These are phyloP conservation scores for Prunus padus DNA, from an alignment of 306 rosid genomes.

Conservation along the genomic window DNA sequence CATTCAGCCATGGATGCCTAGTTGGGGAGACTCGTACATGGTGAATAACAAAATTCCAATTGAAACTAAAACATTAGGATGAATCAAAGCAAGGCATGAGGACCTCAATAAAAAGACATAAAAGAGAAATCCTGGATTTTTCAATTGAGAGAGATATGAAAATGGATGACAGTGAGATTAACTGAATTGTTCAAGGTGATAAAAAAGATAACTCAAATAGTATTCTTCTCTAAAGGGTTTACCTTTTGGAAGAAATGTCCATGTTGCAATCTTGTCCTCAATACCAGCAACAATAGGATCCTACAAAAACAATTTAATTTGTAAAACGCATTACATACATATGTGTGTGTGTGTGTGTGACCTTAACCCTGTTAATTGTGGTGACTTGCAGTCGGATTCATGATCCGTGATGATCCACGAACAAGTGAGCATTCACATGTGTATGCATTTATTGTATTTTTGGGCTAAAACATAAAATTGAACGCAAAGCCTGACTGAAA, in stretches of 20 bases:
- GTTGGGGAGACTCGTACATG: not conserved
- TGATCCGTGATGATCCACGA: not conserved
- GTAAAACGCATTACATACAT: not conserved
- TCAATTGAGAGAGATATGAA: not conserved
- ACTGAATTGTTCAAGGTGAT: not conserved
- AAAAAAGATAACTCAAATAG: not conserved
- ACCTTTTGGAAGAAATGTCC: conserved; percentile 99
- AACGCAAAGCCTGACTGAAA: not conserved
- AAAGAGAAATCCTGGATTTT: too few relatives aligned
- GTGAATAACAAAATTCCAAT: not conserved
- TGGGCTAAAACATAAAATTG: not conserved
- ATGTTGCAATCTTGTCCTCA: conserved; percentile 89
- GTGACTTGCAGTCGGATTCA: not conserved
- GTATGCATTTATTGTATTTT: not conserved
- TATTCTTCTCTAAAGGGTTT: conserved; percentile 16
- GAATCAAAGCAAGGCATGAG: not conserved
- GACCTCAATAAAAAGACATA: not conserved
- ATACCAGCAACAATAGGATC: conserved; percentile 88
- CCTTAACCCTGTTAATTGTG: not conserved
- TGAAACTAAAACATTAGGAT: not conserved
- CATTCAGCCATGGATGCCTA: not conserved
- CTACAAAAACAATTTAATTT: conserved; percentile 39
- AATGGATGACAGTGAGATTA: not conserved
- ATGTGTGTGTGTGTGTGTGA: not conserved
- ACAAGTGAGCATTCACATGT: not conserved